Evolutionary conservation across 2,329 filamentous ascomycete species (phyloP), one percentile per base, ranked within the genome.

Genomic region (Coniochaeta prunicola): DNA sequence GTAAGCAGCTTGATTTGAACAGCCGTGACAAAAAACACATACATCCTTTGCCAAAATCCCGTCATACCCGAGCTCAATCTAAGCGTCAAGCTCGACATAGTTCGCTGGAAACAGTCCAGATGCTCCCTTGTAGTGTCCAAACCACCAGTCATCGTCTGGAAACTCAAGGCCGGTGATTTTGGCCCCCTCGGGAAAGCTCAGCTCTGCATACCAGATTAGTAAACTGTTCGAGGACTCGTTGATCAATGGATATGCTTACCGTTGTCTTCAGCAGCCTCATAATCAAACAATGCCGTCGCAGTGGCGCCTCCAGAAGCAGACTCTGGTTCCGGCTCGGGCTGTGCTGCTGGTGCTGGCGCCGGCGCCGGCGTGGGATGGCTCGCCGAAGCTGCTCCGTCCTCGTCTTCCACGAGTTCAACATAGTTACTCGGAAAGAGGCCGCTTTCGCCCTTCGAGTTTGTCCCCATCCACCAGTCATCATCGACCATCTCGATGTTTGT

Each of bases 81-180:
- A 69, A 21, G 62, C 57, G 62, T 84, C 74, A 58, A 87, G 73
- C 71, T 86, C 76, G 63, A 89, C 86, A 66, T 89, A 89, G 71
- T 89, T 88, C 69, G 86, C 82, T 13, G 86, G 86, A 84, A 99
- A 99, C 53, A 99, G 81, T 62, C 94, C 94, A 31, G 83, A 83
- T 59, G 87, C 83, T 56, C 92, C 92, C 28, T 86, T 81, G 73
- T 89, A 96, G 68, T 90, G 86, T 60, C 94, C 94, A 67, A 93
- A 89, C 94, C 94, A 99, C 94, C 94, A 99, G 71, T 99, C 94
- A 64, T 97, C 93, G 68, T 97, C 94, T 2, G 94, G 94, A 74
- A 97, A 97, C 77, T 97, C 91, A 64, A 99, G 78, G 69, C 89
- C 83, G 30, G 83, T 89, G 66, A 99, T 88, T 63, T 80, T 91